Evolutionary conservation across 805 yeast species (phyloP), one percentile per base, ranked within the genome.

Genomic region (Metschnikowia vanudenii): DNA sequence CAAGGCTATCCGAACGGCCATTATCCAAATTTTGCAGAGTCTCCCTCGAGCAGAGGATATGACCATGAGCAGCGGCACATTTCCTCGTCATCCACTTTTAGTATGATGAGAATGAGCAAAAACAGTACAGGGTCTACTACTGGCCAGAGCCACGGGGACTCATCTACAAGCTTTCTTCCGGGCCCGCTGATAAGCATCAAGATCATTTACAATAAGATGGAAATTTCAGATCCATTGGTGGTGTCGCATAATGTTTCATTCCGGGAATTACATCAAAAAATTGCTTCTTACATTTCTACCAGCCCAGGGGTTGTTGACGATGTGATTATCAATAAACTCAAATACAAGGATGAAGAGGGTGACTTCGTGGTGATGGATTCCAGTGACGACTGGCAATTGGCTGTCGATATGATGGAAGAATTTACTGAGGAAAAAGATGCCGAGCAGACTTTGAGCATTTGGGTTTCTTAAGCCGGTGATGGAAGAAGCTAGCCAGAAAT

Each of bases 341-440:
- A 83, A 64, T 92, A 89, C 62, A 82, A 81, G 61, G 99, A 94
- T 65, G 99, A 94, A 66, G 99, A 94, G 62, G 97, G 96, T 14
- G 99, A 94, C 63, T 85, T 80, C 62, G 95, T 94, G 36, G 82
- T 86, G 39, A 80, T 92, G 66, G 86, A 83, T 54, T 80, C 89
- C 28, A 85, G 85, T 51, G 97, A 92, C 43, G 98, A 92, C 62
- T 86, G 96, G 88, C 68, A 64, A 24, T 81, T 91, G 62, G 97
- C 96, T 2, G 76, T 84, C 46, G 97, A 88, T 52, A 68, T 69
- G 73, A 56, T 69, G 38, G 72, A 69, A 13, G 76, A 72, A 46
- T 46, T 62, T 20, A 49, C 52, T 8, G 57, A 54, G 47, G 60
- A 53, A 17, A 43, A 47, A 16, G 54, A 45, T 24, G 51, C 46